These are phyloP conservation scores for Liquidambar formosana DNA, from an alignment of 164 flowering plant species.

Conservation along the genomic window DNA sequence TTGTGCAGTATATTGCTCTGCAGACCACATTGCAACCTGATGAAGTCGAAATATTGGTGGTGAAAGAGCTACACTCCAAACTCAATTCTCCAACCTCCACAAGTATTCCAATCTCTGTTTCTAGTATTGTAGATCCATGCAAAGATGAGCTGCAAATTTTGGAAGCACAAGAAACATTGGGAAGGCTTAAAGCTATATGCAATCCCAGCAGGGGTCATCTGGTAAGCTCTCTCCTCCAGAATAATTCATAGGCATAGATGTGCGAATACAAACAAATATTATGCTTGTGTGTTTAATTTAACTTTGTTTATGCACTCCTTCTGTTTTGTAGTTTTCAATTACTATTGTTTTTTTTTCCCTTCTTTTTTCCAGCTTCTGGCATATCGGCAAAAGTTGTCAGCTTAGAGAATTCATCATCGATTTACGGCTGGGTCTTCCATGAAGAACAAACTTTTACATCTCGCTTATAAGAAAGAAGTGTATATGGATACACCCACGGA, in stretches of 20 bases:
- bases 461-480: too few relatives aligned
- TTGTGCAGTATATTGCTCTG: constrained; percentile 60
- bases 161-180: constrained; percentile 57
- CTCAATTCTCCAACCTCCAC: constrained; percentile 25
- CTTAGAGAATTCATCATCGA: constrained; percentile 1
- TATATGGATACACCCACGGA: not conserved
- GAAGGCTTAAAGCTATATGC: constrained; percentile 34
- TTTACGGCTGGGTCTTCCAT: not conserved
- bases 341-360: not conserved
- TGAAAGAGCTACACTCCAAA: constrained; percentile 31
- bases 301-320: not conserved
- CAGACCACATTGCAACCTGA: constrained; percentile 45
- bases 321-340: not conserved
- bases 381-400: constrained; percentile 34
- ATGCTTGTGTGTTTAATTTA: not conserved
- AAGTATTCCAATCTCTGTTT: constrained; percentile 5
- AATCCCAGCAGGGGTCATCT: constrained; percentile 38
- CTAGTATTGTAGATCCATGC: constrained; percentile 21
- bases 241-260: not conserved
- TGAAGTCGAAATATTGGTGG: constrained; percentile 55
- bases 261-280: too few relatives aligned
- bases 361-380: constrained; percentile 47
- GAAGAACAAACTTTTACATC: not conserved
- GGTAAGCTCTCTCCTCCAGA: constrained; percentile 36
- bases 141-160: constrained; percentile 44